Evolutionary conservation across 2,329 filamentous ascomycete genomes (phyloP), one percentile per base, ranked within the genome.

Genomic region (Cytospora chrysosperma): DNA sequence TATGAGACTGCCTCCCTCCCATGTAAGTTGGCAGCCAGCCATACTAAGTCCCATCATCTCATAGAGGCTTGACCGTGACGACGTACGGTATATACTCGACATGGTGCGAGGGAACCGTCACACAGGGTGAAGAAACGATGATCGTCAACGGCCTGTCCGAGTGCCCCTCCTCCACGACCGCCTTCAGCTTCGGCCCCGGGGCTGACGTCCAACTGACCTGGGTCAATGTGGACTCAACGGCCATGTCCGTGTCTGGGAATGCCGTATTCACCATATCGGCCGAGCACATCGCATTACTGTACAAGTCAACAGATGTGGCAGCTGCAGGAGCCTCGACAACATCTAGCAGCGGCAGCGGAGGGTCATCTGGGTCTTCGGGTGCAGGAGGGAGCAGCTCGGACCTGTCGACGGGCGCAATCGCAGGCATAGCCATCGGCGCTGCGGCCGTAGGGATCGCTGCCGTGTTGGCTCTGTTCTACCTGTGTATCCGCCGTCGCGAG

Each of bases 131-230:
- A 6, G 9, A 57, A 27, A 64, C 54, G 7, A 40, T 61, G 49
- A 32, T 64, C 13, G 58, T 64, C 58, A 64, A 64, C 58, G 62
- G 62, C 28, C 58, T 64, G 21, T 64, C 62, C 2, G 58, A 64
- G 27, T 64, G 62, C 24, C 62, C 62, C 13, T 53, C 62, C 28
- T 64, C 58, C 21, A 64, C 47, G 5, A 58, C 62, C 19, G 54
- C 49, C 4, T 64, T 64, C 59, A 54, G 17, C 12, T 58, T 64
- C 21, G 62, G 58, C 4, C 53, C 53, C 1, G 40, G 30, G 28
- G 26, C 19, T 6, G n/a, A 58, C 30, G 52, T 64, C 28, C 47
- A 64, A 24, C n/a, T 64, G 9, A 50, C 34, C 9, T 64, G 58
- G 62, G 27, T 61, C 37, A 49, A 64, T 19, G 27, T 49, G 34